Evolutionary conservation across 2,329 filamentous ascomycete genomes (phyloP), one percentile per base, ranked within the genome.

Genomic region (Fusarium longipes): DNA sequence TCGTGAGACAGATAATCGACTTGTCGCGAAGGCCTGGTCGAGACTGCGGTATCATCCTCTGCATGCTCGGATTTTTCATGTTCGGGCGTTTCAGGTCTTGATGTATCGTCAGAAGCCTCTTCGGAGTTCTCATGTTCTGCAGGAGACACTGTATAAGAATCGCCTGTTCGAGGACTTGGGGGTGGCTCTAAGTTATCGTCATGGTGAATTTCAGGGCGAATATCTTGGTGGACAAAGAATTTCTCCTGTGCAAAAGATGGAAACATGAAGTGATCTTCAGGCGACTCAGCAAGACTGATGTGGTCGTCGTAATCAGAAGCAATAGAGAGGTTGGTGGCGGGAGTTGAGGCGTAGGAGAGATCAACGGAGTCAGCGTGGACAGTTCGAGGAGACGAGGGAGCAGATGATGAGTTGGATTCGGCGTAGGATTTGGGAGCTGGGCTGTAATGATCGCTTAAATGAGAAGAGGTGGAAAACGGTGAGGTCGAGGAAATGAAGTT

Each of bases 1-100:
- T 95, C 89, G 75, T 98, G 92, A 18, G 94, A 97, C 44, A 97
- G 86, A 76, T 97, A 97, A 79, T 97, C 94, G n/a, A 97, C 94
- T 79, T 97, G 93, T 68, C 93, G 86, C 43, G 93, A 93, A 3
- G 93, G 93, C 73, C 91, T 88, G 32, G 84, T 84, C 65, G 89
- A 87, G 35, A 96, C 84, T 12, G 91, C 90, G 11, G 89, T 91
- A 77, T 97, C 93, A 71, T 97, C 93, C 69, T 91, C 90, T 10
- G 91, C 90, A 30, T 89, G 85, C 43, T 89, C 85, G 10, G 80
- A 63, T 18, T 63, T 63, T 45, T 63, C 80, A 29, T 83, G 70
- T 29, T 86, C 81, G 36, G 89, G 84, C 3, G 86, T 86, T 59
- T 86, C 87, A 7, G 89, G 86, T 35, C 85, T 82, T 14, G 85